Evolutionary conservation across 768 basidiomycete genomes (phyloP), one percentile per base, ranked within the genome.

Genomic region (Suillus weaverae): DNA sequence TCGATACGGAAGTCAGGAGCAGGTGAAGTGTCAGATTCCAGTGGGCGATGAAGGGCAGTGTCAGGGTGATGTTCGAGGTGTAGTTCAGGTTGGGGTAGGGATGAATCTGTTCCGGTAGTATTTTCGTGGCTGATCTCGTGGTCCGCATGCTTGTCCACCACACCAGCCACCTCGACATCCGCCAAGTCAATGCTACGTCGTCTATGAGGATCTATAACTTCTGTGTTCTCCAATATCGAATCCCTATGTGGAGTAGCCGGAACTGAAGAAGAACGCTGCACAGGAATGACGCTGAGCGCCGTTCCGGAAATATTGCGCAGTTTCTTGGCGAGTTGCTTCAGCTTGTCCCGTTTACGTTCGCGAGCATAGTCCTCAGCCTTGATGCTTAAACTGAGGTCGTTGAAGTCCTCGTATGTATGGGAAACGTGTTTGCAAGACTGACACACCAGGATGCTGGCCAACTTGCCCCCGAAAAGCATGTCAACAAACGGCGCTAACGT

Each of bases 391-490:
- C 93, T 94, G 70, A 99, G 89, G 76, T 97, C 96, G 74, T 91
- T 90, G 76, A 97, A 98, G 72, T 95, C 94, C 76, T 99, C 96
- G 72, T 92, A 91, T 90, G 8, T 93, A 68, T 94, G 89, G 3
- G 95, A 97, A 59, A 97, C 87, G 70, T 93, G 88, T 75, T 97
- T 96, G 86, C 96, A 99, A 64, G 87, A 86, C 69, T 95, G 94
- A 75, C 96, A 99, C 3, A 99, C 91, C 57, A 99, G 89, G 72
- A 97, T 89, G 78, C 91, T 93, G 6, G 94, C 89, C 56, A 99
- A 83, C 70, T 87, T 86, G 6, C 96, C 96, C 38, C 92, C 92
- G 70, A 97, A 99, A 63, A 97, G 82, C 81, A 92, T 91, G 76
- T 97, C 95, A 5, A 91, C 85, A 67, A 97, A 90, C 0, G 95